Evolutionary conservation across 139 green algal species (phyloP), one percentile per base, ranked within the genome.

Genomic region (Coelastrella sp.): DNA sequence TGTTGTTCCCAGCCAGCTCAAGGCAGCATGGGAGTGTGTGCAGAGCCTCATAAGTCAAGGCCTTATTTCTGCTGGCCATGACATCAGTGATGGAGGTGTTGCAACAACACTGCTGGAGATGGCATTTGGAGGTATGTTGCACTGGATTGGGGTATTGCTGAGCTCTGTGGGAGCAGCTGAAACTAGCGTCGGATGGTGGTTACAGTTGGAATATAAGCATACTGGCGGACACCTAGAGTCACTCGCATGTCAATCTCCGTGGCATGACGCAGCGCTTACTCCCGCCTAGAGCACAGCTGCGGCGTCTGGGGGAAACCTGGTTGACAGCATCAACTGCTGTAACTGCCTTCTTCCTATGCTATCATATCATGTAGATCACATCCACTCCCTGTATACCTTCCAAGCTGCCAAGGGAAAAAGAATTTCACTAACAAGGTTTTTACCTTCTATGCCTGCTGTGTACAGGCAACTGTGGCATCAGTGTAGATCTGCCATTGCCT

Each of bases 61-160:
- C 21, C 63, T 89, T 48, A 91, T 99, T 71, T 91, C 87, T 35
- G 91, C 97, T 17, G 96, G 97, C 2, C 97, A 99, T 84, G 97
- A 99, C 90, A 94, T 99, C 79, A 94, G 86, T 67, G 97, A 99
- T 79, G 97, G 97, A 38, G 97, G 97, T 79, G 77, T 98, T 19
- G 92, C 90, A 0, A 94, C 92, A 23, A 85, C 94, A 7, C 85
- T 98, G 71, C 89, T 98, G 64, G 97, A 99, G 92, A 99, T 99
- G 96, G 96, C 96, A 17, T 99, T 98, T 91, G 92, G 94, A 19
- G 94, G 95, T 93, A 66, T 21, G 17, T n/a, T n/a, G n/a, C n/a
- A n/a, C n/a, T n/a, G n/a, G n/a, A n/a, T n/a, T n/a, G n/a, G n/a
- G n/a, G n/a, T n/a, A n/a, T n/a, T n/a, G n/a, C n/a, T n/a, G n/a